These are phyloP conservation scores for Naganishia kalamii DNA, from an alignment of 768 basidiomycete species.

Conservation along the genomic window DNA sequence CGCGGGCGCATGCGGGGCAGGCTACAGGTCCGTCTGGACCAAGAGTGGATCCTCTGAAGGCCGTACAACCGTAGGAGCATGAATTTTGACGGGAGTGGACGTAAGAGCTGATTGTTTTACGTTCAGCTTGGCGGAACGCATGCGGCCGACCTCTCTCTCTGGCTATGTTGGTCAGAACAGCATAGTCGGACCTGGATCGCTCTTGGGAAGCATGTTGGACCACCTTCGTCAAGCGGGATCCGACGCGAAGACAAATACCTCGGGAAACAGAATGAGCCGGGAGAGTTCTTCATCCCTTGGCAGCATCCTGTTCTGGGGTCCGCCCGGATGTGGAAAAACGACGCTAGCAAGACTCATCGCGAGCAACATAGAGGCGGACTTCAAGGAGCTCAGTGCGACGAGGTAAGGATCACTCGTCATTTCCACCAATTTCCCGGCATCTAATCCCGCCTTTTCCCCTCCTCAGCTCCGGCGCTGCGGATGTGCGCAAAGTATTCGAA, in stretches of 20 bases:
- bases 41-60: conserved; percentile 36
- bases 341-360: conserved; percentile 70
- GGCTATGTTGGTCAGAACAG: conserved; percentile 70
- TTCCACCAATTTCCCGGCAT: conserved; percentile 37
- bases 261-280: conserved; percentile 41
- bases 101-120: too few relatives aligned
- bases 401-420: conserved; percentile 30
- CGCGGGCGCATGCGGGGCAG: background rate
- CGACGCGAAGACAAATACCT: conserved; percentile 9
- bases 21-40: conserved; percentile 26
- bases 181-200: conserved; percentile 56
- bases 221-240: background rate
- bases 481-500: conserved; percentile 67
- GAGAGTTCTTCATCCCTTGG: conserved; percentile 47
- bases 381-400: conserved; percentile 75
- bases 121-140: conserved; percentile 58
- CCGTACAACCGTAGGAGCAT: conserved; percentile 41
- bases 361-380: conserved; percentile 55
- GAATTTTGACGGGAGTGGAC: background rate
- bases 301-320: conserved; percentile 49
- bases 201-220: conserved; percentile 55
- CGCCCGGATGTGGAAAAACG: conserved; percentile 46
- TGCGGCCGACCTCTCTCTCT: conserved; percentile 60
- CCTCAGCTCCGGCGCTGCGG: conserved; percentile 51
- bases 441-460: conserved; percentile 24